Evolutionary conservation across 371 early-diverging fungal genomes (phyloP).

Genomic region (Syncephalastrum sp.): DNA sequence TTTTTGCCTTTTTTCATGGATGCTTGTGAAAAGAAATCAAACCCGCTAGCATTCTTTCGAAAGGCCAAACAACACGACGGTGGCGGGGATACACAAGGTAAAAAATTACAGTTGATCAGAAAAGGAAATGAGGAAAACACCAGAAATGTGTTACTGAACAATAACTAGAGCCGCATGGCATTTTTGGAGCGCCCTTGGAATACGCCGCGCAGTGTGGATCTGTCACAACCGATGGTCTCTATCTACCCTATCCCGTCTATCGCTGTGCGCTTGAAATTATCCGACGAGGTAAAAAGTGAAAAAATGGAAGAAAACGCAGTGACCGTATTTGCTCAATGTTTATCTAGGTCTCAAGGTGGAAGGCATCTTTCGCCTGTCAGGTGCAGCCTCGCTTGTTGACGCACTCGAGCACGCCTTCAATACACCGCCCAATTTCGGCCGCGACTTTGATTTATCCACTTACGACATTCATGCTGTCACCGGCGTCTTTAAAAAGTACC

Average conservation of each 20-base stretch:
- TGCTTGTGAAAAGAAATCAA: not conserved
- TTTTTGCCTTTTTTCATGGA: not conserved
- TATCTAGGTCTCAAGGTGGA: slow-evolving; percentile 34
- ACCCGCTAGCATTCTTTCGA: slow-evolving; percentile 2
- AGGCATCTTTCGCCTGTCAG: slow-evolving; percentile 49
- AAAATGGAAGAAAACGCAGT: not conserved
- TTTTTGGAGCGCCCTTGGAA: slow-evolving; percentile 23
- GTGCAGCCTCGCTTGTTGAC: slow-evolving; percentile 39
- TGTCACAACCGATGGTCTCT: slow-evolving; percentile 12
- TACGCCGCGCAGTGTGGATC: slow-evolving; percentile 18
- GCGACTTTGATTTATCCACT: slow-evolving; percentile 24
- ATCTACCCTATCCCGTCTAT: slow-evolving; percentile 24
- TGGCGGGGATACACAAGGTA: not conserved
- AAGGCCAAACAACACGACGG: not conserved
- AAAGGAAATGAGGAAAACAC: not conserved
- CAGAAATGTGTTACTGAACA: not conserved
- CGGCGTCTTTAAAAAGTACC: slow-evolving; percentile 45
- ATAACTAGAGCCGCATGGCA: slow-evolving; percentile 5
- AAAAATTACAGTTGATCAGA: not conserved
- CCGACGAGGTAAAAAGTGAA: slow-evolving; percentile 14
- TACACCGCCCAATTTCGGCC: slow-evolving; percentile 24
- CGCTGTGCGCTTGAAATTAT: slow-evolving; percentile 26
- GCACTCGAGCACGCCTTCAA: slow-evolving; percentile 31
- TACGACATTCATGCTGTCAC: slow-evolving; percentile 47
- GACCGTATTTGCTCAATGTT: not conserved